Conservation (phyloP, 495 filamentous ascomycete genomes). For the Xylaria sp. region DNA sequence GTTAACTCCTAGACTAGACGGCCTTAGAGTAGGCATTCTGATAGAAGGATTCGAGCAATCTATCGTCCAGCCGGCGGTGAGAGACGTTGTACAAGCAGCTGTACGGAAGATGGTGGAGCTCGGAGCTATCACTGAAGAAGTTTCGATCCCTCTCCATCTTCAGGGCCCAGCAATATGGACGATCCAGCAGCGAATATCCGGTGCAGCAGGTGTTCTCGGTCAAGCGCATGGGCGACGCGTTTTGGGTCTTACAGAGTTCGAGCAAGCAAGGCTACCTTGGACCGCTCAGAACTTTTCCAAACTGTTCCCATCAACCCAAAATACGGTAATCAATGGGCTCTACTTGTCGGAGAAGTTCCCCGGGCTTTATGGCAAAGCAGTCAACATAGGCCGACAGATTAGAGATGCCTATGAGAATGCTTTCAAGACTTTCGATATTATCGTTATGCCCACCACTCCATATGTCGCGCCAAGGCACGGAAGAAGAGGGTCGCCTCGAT, state of each 20-base stretch:
- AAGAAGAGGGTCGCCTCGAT: conserved; percentile 41
- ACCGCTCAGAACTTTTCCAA: conserved; percentile 15
- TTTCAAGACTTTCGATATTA: conserved; percentile 49
- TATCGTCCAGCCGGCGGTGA: conserved; percentile 49
- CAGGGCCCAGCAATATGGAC: conserved; percentile 58
- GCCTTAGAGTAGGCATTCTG: conserved; percentile 55
- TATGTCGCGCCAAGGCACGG: conserved; percentile 49
- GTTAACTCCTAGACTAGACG: conserved; percentile 40
- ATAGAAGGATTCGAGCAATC: conserved; percentile 51
- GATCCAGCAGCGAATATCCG: conserved; percentile 51
- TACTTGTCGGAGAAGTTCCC: conserved; percentile 50
- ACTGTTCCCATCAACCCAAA: conserved; percentile 51
- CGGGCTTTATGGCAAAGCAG: conserved; percentile 49
- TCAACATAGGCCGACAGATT: conserved; percentile 50
- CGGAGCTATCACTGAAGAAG: conserved; percentile 56
- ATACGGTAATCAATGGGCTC: conserved; percentile 52
- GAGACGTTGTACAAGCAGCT: conserved; percentile 48
- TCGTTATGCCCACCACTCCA: conserved; percentile 54
- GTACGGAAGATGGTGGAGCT: conserved; percentile 50
- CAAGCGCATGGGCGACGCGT: conserved; percentile 49
- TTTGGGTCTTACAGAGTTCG: conserved; percentile 51
- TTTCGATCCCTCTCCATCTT: conserved; percentile 59
- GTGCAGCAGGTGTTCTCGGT: conserved; percentile 49
- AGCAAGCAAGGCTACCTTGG: conserved; percentile 37
- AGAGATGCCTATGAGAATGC: conserved; percentile 50